Conservation (phyloP, 225 moss, liverwort and hornwort genomes). For the Pseudisothecium myosuroides region DNA sequence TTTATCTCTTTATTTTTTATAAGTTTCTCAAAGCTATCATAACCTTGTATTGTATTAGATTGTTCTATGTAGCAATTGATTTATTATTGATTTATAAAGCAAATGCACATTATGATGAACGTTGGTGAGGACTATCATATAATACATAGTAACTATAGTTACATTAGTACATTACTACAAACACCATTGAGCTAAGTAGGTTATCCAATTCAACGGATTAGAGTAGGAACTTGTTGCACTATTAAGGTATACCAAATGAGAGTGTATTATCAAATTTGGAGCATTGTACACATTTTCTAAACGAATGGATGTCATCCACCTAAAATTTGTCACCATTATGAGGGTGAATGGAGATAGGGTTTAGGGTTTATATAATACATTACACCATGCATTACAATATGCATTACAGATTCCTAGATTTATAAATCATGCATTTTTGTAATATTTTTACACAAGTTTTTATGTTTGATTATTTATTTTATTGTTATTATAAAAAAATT, state of each 20-base stretch:
- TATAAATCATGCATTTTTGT: too few relatives aligned
- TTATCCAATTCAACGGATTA: background rate
- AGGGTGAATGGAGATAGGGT: rapidly evolving
- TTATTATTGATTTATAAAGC: too few relatives aligned
- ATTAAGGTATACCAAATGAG: background rate
- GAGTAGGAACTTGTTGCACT: background rate
- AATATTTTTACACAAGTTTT: too few relatives aligned
- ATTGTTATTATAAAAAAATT: background rate
- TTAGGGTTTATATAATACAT: too few relatives aligned
- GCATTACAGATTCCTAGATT: background rate
- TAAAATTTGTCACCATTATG: background rate
- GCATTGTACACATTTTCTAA: background rate
- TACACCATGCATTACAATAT: background rate
- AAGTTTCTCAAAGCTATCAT: background rate
- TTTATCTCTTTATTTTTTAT: background rate
- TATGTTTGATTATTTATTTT: too few relatives aligned
- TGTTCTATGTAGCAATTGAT: background rate
- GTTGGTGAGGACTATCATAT: background rate
- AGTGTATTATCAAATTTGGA: too few relatives aligned
- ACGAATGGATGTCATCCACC: background rate
- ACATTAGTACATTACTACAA: background rate
- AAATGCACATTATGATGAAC: background rate
- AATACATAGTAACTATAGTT: background rate
- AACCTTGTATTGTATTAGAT: background rate
- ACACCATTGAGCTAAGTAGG: background rate